Evolutionary conservation across 108 stramenopile species (phyloP).

Genomic region (Fragilariopsis cylindrus): DNA sequence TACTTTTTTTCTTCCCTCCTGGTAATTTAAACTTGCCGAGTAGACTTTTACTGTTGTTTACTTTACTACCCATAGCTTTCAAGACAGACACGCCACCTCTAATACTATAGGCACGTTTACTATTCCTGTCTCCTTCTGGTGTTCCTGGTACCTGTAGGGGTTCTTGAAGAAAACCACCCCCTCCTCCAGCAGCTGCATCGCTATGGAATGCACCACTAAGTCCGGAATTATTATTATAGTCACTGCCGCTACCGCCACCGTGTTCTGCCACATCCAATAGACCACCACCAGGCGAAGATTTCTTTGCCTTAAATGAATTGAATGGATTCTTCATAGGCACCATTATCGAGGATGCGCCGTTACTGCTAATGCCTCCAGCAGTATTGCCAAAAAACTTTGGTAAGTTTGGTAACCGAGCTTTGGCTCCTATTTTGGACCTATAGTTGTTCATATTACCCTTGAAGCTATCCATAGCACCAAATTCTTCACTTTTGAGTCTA

Average conservation of each 20-base stretch:
- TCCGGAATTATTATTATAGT: neutral
- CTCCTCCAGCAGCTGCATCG: neutral
- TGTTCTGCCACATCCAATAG: neutral
- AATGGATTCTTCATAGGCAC: neutral
- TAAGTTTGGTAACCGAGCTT: no score
- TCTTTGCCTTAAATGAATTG: neutral
- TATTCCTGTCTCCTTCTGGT: constrained; percentile 6
- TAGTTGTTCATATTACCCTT: no score
- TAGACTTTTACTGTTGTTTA: constrained; percentile 1
- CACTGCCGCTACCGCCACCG: neutral
- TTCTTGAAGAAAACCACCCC: constrained; percentile 16
- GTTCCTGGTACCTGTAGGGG: constrained; percentile 27
- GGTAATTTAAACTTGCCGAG: neutral
- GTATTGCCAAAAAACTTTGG: neutral
- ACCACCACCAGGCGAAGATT: neutral
- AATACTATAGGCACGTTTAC: neutral
- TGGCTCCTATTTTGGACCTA: no score
- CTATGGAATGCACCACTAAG: neutral
- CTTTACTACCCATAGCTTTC: constrained; percentile 7
- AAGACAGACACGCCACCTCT: neutral
- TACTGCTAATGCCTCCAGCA: neutral
- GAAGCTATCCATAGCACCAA: neutral
- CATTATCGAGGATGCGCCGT: neutral
- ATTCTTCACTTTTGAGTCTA: constrained; percentile 5
- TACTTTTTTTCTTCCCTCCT: neutral